Evolutionary conservation across 1,284 basidiomycete species (phyloP).

Genomic region (Rhodotorula sp.): DNA sequence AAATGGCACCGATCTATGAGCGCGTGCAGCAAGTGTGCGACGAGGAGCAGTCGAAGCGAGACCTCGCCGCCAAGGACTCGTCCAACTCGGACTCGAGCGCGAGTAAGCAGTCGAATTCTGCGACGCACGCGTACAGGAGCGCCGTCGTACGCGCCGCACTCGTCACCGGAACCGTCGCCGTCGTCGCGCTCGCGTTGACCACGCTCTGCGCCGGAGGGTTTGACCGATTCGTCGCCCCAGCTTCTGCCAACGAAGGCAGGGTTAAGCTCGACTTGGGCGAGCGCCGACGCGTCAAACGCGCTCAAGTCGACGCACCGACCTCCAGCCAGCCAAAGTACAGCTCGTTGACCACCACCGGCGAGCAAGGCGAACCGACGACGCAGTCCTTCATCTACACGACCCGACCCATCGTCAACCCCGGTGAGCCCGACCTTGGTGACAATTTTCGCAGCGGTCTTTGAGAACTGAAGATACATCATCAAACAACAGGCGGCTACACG

Average conservation of each 20-base stretch:
- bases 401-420: conserved; percentile 33
- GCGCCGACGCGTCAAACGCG: background rate
- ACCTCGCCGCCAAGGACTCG: background rate
- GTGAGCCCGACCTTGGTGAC: conserved; percentile 1
- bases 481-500: background rate
- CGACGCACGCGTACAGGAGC: background rate
- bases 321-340: background rate
- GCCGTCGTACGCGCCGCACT: background rate
- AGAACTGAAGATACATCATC: background rate
- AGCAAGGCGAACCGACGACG: background rate
- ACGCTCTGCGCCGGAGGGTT: background rate
- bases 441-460: background rate
- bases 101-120: too few relatives aligned
- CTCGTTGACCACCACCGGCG: background rate
- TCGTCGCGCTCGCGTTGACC: background rate
- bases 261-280: background rate
- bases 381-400: conserved; percentile 22
- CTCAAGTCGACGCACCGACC: background rate
- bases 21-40: too few relatives aligned
- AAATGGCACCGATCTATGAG: too few relatives aligned
- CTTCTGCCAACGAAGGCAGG: too few relatives aligned
- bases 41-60: too few relatives aligned
- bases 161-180: background rate
- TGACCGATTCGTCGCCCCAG: too few relatives aligned
- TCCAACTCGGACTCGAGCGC: background rate